phyloP scores from a whole-genome alignment of 139 green algal species.

The Raphidocelis subcapitata region DNA sequence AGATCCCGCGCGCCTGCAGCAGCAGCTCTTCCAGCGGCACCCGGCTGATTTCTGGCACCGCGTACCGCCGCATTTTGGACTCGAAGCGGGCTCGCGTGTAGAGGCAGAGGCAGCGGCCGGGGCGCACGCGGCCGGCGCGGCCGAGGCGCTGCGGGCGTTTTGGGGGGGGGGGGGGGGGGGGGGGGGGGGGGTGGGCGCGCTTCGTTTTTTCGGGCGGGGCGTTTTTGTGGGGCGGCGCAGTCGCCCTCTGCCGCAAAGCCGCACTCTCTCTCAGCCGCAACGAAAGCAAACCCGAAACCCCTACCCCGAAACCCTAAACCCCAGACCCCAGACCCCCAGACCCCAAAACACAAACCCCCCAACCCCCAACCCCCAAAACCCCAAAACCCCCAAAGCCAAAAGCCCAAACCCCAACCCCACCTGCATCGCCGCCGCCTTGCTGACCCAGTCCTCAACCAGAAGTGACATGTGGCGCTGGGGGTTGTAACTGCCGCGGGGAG shows the following conservation, averaged over 20 bases:
- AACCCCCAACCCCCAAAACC: no score
- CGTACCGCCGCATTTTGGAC: conserved; percentile 64
- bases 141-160: conserved; percentile 68
- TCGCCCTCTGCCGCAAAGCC: no score
- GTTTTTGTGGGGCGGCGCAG: not conserved
- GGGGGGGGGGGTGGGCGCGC: not conserved
- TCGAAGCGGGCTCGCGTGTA: conserved; percentile 80
- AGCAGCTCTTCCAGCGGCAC: conserved; percentile 93
- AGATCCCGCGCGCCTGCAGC: conserved; percentile 65
- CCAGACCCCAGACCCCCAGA: no score
- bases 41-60: conserved; percentile 85
- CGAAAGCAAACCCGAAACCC: no score
- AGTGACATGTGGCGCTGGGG: conserved; percentile 69
- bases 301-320: no score
- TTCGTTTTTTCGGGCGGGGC: conserved; percentile 3
- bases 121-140: conserved; percentile 83
- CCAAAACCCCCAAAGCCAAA: no score
- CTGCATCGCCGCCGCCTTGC: conserved; percentile 26
- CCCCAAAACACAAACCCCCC: no score
- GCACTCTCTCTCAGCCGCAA: no score
- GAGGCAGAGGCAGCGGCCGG: conserved; percentile 75
- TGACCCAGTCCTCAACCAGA: conserved; percentile 82
- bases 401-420: no score
- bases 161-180: conserved; percentile 26
- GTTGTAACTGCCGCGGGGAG: conserved; percentile 62